Evolutionary conservation across 306 rosid species (phyloP).

Genomic region (Casuarina glauca): DNA sequence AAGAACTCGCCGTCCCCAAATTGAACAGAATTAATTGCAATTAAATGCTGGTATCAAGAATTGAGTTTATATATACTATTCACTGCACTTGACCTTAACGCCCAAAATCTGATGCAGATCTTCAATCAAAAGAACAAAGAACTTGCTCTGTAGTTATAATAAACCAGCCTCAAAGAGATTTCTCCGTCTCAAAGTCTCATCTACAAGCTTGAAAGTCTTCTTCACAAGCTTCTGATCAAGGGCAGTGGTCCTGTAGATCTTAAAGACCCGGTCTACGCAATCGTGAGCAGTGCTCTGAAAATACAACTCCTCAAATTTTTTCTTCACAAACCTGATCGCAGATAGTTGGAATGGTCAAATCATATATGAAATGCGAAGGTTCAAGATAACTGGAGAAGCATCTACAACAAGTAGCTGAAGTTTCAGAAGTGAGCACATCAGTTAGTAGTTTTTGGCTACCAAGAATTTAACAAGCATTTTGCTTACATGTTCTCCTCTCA

Average conservation of each 20-base stretch:
- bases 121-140: slow-evolving; percentile 29
- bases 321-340: slow-evolving; percentile 86
- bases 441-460: not conserved
- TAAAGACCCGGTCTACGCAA: slow-evolving; percentile 84
- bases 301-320: slow-evolving; percentile 89
- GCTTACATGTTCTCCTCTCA: no score
- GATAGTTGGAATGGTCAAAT: not conserved
- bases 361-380: not conserved
- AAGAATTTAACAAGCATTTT: not conserved
- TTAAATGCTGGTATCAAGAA: slow-evolving; percentile 59
- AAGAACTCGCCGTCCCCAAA: slow-evolving; percentile 33
- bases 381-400: not conserved
- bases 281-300: slow-evolving; percentile 91
- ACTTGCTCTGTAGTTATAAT: slow-evolving; percentile 52
- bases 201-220: slow-evolving; percentile 98
- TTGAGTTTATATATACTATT: slow-evolving; percentile 31
- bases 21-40: slow-evolving; percentile 51
- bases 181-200: slow-evolving; percentile 89
- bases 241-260: slow-evolving; percentile 92
- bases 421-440: no score
- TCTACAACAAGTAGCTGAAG: no score
- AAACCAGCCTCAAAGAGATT: slow-evolving; percentile 95
- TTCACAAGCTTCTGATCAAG: slow-evolving; percentile 98
- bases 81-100: slow-evolving; percentile 45
- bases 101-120: slow-evolving; percentile 46